Evolutionary conservation across 495 filamentous ascomycete species (phyloP), one percentile per base, ranked within the genome.

Genomic region (Poronia punctata): DNA sequence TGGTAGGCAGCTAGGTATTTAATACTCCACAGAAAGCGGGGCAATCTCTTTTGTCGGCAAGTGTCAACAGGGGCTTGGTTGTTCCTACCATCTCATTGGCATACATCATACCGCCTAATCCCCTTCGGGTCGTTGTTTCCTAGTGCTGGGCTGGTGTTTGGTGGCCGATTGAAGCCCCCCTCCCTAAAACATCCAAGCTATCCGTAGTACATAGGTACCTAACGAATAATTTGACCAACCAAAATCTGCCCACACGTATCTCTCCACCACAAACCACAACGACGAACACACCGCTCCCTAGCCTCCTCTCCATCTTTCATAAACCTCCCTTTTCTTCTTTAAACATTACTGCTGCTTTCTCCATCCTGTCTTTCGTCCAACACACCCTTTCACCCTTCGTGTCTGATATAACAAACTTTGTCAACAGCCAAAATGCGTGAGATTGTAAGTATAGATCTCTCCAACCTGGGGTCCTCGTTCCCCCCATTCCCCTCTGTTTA

Each of bases 381-480:
- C 35, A 45, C 16, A 43, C 46, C 31, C 45, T 34, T 46, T 43
- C 49, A 50, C 47, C 48, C 41, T 48, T 55, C 42, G 50, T 46
- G 38, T 54, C 49, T 31, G 55, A 48, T 59, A 33, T 35, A 52
- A 35, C 52, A 28, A 37, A 44, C 37, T 27, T 50, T 38, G 36
- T 39, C 49, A 50, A 61, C 57, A 55, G 38, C 50, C 73, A 82
- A 70, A 54, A 94, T 94, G 87, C 87, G 88, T 82, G 87, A 94
- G 78, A 94, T 94, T 64, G 87, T 90, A 76, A 66, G 84, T 84
- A 29, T n/a, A n/a, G n/a, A n/a, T n/a, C n/a, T n/a, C n/a, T n/a
- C n/a, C n/a, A n/a, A n/a, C n/a, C n/a, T n/a, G n/a, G n/a, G n/a
- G n/a, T n/a, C n/a, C n/a, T n/a, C 42, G 45, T 45, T 27, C 42